Conservation (phyloP, 345 rosid species). For the Arabis alpina region DNA sequence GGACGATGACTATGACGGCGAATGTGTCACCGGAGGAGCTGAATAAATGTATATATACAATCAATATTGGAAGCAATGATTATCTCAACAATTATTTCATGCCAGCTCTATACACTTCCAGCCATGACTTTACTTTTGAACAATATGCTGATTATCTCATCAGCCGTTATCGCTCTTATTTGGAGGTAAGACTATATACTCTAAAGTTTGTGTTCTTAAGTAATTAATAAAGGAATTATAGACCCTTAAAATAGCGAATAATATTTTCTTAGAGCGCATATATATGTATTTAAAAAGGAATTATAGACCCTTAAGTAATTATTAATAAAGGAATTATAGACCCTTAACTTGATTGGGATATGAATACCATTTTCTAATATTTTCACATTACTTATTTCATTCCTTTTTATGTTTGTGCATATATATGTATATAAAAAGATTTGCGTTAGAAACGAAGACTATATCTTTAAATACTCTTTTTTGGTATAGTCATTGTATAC, state of each 20-base stretch:
- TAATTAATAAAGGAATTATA: too few species aligned
- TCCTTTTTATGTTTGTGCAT: too few species aligned
- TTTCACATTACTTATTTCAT: too few species aligned
- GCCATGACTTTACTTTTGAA: slow-evolving; percentile 10
- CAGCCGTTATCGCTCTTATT: slow-evolving; percentile 18
- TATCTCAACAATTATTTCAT: slow-evolving; percentile 59
- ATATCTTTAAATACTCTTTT: neutral
- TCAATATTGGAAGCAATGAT: slow-evolving; percentile 57
- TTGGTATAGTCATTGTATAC: slow-evolving; percentile 31
- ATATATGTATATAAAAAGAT: too few species aligned
- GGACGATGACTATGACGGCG: slow-evolving; percentile 25
- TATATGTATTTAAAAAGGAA: too few species aligned
- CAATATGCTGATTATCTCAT: slow-evolving; percentile 39
- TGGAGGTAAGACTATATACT: slow-evolving; percentile 26
- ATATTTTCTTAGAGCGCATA: too few species aligned
- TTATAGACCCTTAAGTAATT: too few species aligned
- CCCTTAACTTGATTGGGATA: too few species aligned
- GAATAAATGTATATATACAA: slow-evolving; percentile 53
- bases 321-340: too few species aligned
- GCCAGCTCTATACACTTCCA: slow-evolving; percentile 36
- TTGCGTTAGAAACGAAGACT: too few species aligned
- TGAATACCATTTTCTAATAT: too few species aligned
- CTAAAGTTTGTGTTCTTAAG: neutral
- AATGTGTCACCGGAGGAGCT: slow-evolving; percentile 38
- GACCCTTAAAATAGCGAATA: too few species aligned